A percentile compares a stretch with the other conserved stretches of the same genome.
Conservation (phyloP, 495 filamentous ascomycete genomes). For the Podospora fimiseda region DNA sequence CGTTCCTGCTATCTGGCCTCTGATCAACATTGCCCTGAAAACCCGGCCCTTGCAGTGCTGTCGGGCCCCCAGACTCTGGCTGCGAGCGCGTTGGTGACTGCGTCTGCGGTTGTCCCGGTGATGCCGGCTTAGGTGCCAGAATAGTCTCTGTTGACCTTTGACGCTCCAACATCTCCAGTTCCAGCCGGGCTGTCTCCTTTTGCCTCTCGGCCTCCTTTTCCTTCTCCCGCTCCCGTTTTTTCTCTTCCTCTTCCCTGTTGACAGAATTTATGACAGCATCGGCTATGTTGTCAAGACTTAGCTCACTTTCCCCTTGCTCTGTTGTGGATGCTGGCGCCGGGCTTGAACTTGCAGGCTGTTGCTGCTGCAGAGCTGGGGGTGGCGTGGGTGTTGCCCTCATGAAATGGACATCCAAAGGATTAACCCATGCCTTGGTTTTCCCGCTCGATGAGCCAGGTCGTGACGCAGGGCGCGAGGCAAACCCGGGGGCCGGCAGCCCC, state of each 20-base stretch:
- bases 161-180: slow-evolving; percentile 20
- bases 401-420: slow-evolving; percentile 38
- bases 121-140: neutral
- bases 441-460: slow-evolving; percentile 30
- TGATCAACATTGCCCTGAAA: slow-evolving; percentile 22
- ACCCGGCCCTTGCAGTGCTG: slow-evolving; percentile 8
- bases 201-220: slow-evolving; percentile 16
- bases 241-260: slow-evolving; percentile 26
- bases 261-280: slow-evolving; percentile 25
- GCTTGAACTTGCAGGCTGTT: slow-evolving; percentile 27
- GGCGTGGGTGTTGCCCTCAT: slow-evolving; percentile 12
- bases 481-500: slow-evolving; percentile 14
- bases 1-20: slow-evolving; percentile 19
- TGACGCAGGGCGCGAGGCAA: slow-evolving; percentile 26
- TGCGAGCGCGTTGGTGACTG: neutral
- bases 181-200: slow-evolving; percentile 16
- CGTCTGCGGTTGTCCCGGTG: neutral
- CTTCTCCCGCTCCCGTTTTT: slow-evolving; percentile 14
- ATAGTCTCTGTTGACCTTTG: slow-evolving; percentile 21
- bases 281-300: slow-evolving; percentile 28
- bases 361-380: slow-evolving; percentile 25
- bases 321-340: slow-evolving; percentile 19
- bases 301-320: too few relatives aligned
- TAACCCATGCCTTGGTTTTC: slow-evolving; percentile 30
- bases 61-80: neutral